Evolutionary conservation across 2,329 filamentous ascomycete species (phyloP).

Genomic region (Elsinoe perseae): DNA sequence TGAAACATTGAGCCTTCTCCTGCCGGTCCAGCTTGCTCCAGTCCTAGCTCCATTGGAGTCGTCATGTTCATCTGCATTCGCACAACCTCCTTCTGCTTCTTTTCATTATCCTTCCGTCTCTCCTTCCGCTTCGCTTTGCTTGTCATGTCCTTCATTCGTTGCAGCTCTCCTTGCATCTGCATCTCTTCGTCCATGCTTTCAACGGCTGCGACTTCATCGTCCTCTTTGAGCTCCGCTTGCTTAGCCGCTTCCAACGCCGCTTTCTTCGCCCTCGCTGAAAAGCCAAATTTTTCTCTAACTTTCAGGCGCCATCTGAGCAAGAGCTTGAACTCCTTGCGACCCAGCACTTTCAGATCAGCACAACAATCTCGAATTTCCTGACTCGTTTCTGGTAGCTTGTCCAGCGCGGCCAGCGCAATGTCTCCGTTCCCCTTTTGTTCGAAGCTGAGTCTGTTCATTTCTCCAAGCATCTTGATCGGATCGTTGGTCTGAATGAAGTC

Average conservation of each 20-base stretch:
- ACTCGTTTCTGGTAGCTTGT: constrained; percentile 80
- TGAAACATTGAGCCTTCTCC: constrained; percentile 82
- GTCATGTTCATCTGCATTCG: constrained; percentile 97
- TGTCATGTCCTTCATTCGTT: constrained; percentile 73
- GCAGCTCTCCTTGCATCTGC: constrained; percentile 78
- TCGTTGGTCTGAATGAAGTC: constrained; percentile 92
- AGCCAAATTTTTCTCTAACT: constrained; percentile 83
- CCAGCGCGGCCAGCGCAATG: constrained; percentile 75
- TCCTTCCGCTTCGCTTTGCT: constrained; percentile 71
- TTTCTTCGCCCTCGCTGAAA: constrained; percentile 35
- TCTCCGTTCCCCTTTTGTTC: constrained; percentile 66
- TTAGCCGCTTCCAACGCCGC: constrained; percentile 32
- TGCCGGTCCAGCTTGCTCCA: constrained; percentile 72
- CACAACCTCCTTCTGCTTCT: constrained; percentile 89
- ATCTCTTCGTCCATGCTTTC: constrained; percentile 93
- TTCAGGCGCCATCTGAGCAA: constrained; percentile 83
- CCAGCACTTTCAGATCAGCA: constrained; percentile 77
- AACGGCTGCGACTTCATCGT: constrained; percentile 65
- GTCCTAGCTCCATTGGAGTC: constrained; percentile 88
- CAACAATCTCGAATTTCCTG: constrained; percentile 72
- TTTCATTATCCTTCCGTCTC: constrained; percentile 79
- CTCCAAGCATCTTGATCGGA: constrained; percentile 84
- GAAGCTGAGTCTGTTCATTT: constrained; percentile 76
- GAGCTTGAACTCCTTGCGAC: constrained; percentile 87
- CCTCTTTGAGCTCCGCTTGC: constrained; percentile 32